These are phyloP conservation scores for Colletotrichum orchidophilum DNA, from an alignment of 2,329 filamentous ascomycete species.

Conservation along the genomic window DNA sequence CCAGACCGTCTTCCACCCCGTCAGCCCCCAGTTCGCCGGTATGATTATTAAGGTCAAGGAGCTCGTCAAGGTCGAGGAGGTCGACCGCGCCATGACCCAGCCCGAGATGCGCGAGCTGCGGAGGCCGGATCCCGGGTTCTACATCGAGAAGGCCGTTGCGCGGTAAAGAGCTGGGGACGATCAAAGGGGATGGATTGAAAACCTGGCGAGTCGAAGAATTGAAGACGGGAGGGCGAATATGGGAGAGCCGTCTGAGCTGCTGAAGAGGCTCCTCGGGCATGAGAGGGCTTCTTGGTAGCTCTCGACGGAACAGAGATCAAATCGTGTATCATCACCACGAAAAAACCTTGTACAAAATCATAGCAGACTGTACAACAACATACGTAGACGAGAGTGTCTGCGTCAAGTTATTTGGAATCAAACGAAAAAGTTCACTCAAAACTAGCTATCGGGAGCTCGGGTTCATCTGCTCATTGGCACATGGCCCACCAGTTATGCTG, in stretches of 20 bases:
- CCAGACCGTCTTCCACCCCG: constrained; percentile 90
- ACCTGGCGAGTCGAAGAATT: not conserved
- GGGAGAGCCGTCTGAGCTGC: not conserved
- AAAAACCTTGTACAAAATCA: constrained; percentile 19
- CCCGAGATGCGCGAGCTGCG: constrained; percentile 75
- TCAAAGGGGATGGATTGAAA: not conserved
- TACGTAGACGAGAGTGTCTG: not conserved
- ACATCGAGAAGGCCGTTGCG: constrained; percentile 68
- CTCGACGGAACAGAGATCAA: not conserved
- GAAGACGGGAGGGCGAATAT: not conserved
- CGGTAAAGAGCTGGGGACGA: constrained; percentile 33
- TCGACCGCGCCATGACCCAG: constrained; percentile 70
- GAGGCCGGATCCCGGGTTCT: constrained; percentile 83
- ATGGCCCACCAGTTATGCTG: not conserved
- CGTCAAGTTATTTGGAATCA: not conserved
- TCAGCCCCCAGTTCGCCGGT: constrained; percentile 81
- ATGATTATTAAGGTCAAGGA: constrained; percentile 97
- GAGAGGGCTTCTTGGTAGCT: not conserved
- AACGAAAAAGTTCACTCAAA: constrained; percentile 20
- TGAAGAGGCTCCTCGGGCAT: not conserved
- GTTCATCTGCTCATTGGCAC: not conserved
- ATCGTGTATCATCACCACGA: constrained; percentile 16
- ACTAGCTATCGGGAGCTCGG: not conserved
- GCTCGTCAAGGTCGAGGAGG: constrained; percentile 84
- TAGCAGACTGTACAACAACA: constrained; percentile 20